Evolutionary conservation across 306 rosid genomes (phyloP).

Genomic region (Ziziphus jujuba): DNA sequence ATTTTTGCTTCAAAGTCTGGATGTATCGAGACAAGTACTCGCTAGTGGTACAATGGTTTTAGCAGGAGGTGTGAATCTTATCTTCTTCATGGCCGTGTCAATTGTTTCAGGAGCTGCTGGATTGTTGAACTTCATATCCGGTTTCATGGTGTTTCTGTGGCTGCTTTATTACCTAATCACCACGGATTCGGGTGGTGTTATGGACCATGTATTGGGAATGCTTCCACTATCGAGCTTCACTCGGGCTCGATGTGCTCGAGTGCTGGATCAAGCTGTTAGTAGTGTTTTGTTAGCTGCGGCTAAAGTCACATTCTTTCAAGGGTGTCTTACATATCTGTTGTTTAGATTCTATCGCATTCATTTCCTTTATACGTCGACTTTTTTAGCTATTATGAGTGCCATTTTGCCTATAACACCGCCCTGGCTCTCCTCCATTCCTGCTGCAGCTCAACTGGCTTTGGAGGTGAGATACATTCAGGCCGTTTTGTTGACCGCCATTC

Average conservation of each 20-base stretch:
- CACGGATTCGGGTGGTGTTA: conserved; percentile 41
- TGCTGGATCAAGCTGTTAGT: conserved; percentile 42
- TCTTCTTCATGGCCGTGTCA: conserved; percentile 33
- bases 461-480: conserved; percentile 37
- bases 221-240: conserved; percentile 36
- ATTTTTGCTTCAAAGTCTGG: conserved; percentile 21
- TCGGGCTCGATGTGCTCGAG: conserved; percentile 33
- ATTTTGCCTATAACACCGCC: conserved; percentile 32
- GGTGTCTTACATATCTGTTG: conserved; percentile 38
- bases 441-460: conserved; percentile 33
- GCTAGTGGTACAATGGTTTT: conserved; percentile 23
- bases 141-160: conserved; percentile 34
- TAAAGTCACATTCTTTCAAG: conserved; percentile 38
- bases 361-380: conserved; percentile 38
- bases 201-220: conserved; percentile 36
- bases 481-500: conserved; percentile 29
- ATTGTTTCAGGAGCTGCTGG: conserved; percentile 45
- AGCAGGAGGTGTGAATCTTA: conserved; percentile 27
- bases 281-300: conserved; percentile 40
- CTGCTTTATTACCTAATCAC: conserved; percentile 37
- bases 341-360: conserved; percentile 39
- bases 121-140: conserved; percentile 33
- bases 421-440: conserved; percentile 33
- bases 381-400: conserved; percentile 37
- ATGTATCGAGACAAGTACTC: conserved; percentile 25